A percentile compares a stretch with the other conserved stretches of the same genome.
Conservation (phyloP, 139 green algal genomes). For the Tetraselmis chui region DNA sequence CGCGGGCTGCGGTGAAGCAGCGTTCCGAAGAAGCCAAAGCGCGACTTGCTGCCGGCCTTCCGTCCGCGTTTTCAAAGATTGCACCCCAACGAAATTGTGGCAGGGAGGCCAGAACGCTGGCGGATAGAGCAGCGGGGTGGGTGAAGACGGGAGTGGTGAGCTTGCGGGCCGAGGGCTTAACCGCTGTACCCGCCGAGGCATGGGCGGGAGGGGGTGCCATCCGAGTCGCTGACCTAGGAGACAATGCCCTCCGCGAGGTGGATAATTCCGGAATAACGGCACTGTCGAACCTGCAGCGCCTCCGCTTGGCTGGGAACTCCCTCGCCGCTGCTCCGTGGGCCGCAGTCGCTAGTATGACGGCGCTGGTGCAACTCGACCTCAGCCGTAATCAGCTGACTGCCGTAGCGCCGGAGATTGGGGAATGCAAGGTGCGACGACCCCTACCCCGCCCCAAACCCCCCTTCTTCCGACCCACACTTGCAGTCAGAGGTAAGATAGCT, state of each 20-base stretch:
- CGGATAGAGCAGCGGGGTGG: slow-evolving; percentile 35
- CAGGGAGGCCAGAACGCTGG: no score
- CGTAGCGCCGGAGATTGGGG: slow-evolving; percentile 25
- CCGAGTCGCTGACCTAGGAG: slow-evolving; percentile 30
- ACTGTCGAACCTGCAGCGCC: slow-evolving; percentile 30
- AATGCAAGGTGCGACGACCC: no score
- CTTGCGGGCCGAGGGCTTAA: slow-evolving; percentile 40
- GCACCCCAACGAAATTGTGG: no score
- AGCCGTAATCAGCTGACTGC: slow-evolving; percentile 28
- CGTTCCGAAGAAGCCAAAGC: not conserved
- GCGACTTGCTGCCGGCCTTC: not conserved
- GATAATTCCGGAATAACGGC: slow-evolving; percentile 7
- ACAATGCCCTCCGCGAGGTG: slow-evolving; percentile 35
- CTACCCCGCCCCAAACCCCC: no score
- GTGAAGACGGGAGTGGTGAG: slow-evolving; percentile 46
- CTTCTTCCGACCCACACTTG: no score
- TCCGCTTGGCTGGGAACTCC: slow-evolving; percentile 35
- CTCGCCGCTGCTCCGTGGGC: slow-evolving; percentile 19
- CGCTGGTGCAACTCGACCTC: slow-evolving; percentile 20
- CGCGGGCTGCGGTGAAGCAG: not conserved
- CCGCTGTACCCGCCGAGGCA: slow-evolving; percentile 22
- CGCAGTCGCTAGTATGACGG: slow-evolving; percentile 14
- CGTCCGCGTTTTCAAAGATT: not conserved
- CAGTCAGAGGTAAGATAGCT: no score
- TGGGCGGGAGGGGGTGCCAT: not conserved